Evolutionary conservation across 2,329 filamentous ascomycete species (phyloP).

Genomic region (Camillea tinctor): DNA sequence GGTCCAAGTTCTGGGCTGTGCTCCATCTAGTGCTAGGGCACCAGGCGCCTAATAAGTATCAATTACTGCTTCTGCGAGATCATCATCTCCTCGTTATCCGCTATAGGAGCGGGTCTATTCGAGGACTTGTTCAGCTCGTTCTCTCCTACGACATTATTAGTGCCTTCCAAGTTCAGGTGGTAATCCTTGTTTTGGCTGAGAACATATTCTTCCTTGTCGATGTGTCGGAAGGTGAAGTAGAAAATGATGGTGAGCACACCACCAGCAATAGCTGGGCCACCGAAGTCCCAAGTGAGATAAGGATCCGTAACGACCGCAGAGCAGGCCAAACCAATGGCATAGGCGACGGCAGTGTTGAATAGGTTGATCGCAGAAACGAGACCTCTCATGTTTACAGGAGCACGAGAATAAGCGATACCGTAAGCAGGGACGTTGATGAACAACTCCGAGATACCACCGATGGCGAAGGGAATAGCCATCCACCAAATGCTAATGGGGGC

Average conservation of each 20-base stretch:
- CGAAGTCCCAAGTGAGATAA: conserved; percentile 50
- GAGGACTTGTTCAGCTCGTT: conserved; percentile 38
- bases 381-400: conserved; percentile 51
- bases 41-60: conserved; percentile 5
- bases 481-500: conserved; percentile 54
- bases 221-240: conserved; percentile 46
- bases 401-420: conserved; percentile 51
- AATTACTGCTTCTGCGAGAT: conserved; percentile 35
- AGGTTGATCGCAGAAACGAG: conserved; percentile 50
- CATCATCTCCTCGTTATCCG: conserved; percentile 36
- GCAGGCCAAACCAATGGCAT: conserved; percentile 44
- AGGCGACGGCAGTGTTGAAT: conserved; percentile 46
- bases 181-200: conserved; percentile 39
- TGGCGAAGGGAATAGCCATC: conserved; percentile 53
- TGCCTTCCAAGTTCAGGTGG: conserved; percentile 36
- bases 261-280: conserved; percentile 46
- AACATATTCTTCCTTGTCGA: conserved; percentile 45
- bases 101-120: conserved; percentile 32
- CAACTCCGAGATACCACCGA: conserved; percentile 50
- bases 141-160: conserved; percentile 41
- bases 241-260: conserved; percentile 43
- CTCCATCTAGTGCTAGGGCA: not conserved
- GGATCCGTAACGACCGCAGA: conserved; percentile 48
- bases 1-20: conserved; percentile 1
- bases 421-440: conserved; percentile 52